A percentile compares a stretch with the other conserved stretches of the same genome.
These are phyloP conservation scores for Croton setiger DNA, from an alignment of 441 rosid genomes.

Conservation along the genomic window DNA sequence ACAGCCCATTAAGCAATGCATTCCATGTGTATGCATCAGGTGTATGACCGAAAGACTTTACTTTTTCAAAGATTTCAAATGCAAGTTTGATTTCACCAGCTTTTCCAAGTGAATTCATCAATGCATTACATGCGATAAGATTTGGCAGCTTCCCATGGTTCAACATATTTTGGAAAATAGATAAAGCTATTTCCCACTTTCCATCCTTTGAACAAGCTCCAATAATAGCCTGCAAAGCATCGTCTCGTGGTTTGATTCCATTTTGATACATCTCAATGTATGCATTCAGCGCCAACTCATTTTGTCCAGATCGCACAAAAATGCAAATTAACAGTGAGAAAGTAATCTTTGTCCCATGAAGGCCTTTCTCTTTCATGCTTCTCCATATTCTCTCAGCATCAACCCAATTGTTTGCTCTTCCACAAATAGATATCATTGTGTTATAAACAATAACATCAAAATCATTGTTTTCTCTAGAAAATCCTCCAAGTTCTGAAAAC, in stretches of 20 bases:
- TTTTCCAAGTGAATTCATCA: constrained; percentile 72
- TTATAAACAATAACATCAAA: constrained; percentile 74
- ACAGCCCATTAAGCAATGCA: constrained; percentile 57
- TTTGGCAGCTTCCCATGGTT: constrained; percentile 49
- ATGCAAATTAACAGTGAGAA: constrained; percentile 60
- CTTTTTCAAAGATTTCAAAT: constrained; percentile 43
- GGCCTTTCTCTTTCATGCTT: constrained; percentile 51
- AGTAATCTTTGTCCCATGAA: constrained; percentile 53
- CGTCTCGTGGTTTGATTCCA: constrained; percentile 46
- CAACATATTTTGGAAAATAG: constrained; percentile 52
- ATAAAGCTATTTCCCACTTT: constrained; percentile 54
- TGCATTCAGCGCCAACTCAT: constrained; percentile 65
- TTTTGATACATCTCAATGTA: constrained; percentile 60
- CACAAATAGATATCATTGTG: constrained; percentile 70
- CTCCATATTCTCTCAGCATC: constrained; percentile 63
- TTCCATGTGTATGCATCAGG: constrained; percentile 82
- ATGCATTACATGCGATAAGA: constrained; percentile 59
- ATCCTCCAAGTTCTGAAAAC: constrained; percentile 49
- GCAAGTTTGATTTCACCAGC: constrained; percentile 58
- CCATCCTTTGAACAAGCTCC: constrained; percentile 59
- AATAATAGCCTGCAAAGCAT: constrained; percentile 57
- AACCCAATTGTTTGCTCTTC: constrained; percentile 45
- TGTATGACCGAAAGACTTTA: constrained; percentile 39
- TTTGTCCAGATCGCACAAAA: constrained; percentile 59
- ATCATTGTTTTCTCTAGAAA: constrained; percentile 26